Base-by-base conservation (phyloP, 1,139 yeast species). In the Candida pseudoviswanathii region DNA sequence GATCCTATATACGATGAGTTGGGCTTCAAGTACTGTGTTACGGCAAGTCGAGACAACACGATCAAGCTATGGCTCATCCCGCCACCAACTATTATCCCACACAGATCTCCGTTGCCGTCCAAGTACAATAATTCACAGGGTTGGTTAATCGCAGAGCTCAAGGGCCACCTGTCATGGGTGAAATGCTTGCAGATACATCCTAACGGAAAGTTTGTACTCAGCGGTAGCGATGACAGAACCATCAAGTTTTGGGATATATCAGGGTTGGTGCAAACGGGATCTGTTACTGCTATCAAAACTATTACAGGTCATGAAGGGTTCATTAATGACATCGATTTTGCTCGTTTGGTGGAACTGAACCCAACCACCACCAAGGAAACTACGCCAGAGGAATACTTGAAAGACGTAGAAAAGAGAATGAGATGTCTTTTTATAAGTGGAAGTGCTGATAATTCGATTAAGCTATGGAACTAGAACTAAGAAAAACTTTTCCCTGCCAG, bases 151-250 rank as follows among this genome's bases (percentile, higher is more conserved):
- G 74, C 79, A 22, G 76, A 68, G 41, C 70, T 86, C 49, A 62
- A 66, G 10, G 97, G 96, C 1, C 98, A 92, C 66, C 83, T 84
- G 50, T 89, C 96, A 16, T 92, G 98, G 98, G 88, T 92, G 1
- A 82, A 88, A 54, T 79, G 84, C 8, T 61, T 90, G 16, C 74
- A 73, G 7, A 71, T 89, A 45, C 96, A 89, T 64, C 96, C 96
- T 1, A 84, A 81, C 57, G 96, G 96, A 0, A 75, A 82, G 47
- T 84, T 79, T 57, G 65, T 92, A 25, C 74, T 88, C 41, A 84
- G 91, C 50, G 87, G 88, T 11, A 78, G 94, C 26, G 97, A 92
- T 65, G 98, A 92, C 65, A 84, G 85, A 56, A 73, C 84, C 1
- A 79, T 92, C 36, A 79, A 84, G 53, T 70, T 89, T 29, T 92